phyloP scores from a whole-genome alignment of 2,329 filamentous ascomycete species.

The Aspergillus sp. region DNA sequence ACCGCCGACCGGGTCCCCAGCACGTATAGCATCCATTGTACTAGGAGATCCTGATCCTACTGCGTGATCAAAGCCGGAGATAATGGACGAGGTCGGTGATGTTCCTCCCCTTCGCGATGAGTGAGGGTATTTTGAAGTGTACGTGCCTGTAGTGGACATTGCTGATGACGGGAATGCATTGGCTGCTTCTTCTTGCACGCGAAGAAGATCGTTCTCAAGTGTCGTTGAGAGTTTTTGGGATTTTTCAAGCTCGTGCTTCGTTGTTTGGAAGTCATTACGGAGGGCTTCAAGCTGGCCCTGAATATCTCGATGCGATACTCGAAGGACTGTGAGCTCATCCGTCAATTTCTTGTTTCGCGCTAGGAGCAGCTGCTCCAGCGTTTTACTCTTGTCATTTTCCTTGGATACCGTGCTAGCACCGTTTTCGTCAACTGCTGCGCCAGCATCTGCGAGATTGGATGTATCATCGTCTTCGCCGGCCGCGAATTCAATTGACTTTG shows the following conservation, averaged over 20 bases:
- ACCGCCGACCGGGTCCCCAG: conserved; percentile 60
- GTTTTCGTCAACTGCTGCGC: conserved; percentile 29
- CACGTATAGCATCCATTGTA: conserved; percentile 50
- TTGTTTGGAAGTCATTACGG: conserved; percentile 72
- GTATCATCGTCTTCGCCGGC: conserved; percentile 67
- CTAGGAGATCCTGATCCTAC: conserved; percentile 38
- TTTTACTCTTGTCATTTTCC: conserved; percentile 49
- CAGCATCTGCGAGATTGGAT: conserved; percentile 34
- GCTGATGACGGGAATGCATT: conserved; percentile 76
- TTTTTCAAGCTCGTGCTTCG: conserved; percentile 78
- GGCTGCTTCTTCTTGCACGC: conserved; percentile 72
- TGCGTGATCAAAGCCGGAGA: conserved; percentile 83
- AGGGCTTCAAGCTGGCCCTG: conserved; percentile 69
- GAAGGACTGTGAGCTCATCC: conserved; percentile 83
- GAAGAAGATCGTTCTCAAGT: conserved; percentile 83
- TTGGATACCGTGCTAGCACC: conserved; percentile 49
- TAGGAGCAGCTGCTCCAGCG: conserved; percentile 80
- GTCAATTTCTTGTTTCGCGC: conserved; percentile 93
- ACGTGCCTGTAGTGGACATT: conserved; percentile 87
- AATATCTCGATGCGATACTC: conserved; percentile 88
- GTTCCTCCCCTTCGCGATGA: conserved; percentile 60
- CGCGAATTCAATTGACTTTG: conserved; percentile 82
- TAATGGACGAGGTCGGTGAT: conserved; percentile 94
- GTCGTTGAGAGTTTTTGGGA: conserved; percentile 76
- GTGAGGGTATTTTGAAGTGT: conserved; percentile 67